Percentiles rank a stretch among this genome's conserved stretches.
These are phyloP conservation scores for Ballota nigra DNA, from an alignment of 257 asterid species.

Conservation along the genomic window DNA sequence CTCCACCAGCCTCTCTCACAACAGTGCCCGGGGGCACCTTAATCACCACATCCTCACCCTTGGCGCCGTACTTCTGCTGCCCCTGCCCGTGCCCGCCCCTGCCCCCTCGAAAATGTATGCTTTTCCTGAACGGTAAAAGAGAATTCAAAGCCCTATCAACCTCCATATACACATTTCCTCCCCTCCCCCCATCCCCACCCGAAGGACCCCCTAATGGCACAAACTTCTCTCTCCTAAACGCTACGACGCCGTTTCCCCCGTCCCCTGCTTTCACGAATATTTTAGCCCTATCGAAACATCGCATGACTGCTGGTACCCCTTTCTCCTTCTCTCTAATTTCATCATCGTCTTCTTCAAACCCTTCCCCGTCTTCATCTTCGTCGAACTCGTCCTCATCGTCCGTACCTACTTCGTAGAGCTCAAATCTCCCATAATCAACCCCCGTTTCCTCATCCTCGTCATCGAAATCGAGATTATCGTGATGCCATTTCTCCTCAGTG, in stretches of 20 bases:
- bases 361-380: constrained; percentile 42
- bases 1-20: constrained; percentile 62
- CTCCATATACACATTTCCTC: constrained; percentile 81
- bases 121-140: constrained; percentile 74
- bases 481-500: constrained; percentile 18
- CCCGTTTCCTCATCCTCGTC: constrained; percentile 20
- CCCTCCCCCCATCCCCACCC: constrained; percentile 98
- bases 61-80: constrained; percentile 68
- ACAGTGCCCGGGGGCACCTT: constrained; percentile 96
- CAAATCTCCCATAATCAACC: constrained; percentile 58
- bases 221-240: constrained; percentile 90
- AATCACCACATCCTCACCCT: constrained; percentile 72
- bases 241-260: constrained; percentile 95
- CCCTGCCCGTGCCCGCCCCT: constrained; percentile 93
- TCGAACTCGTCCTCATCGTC: constrained; percentile 41
- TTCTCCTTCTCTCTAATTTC: constrained; percentile 71
- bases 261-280: constrained; percentile 82
- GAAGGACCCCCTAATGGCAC: constrained; percentile 96
- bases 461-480: constrained; percentile 26
- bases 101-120: constrained; percentile 80
- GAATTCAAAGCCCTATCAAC: constrained; percentile 87
- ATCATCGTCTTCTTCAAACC: constrained; percentile 39
- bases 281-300: constrained; percentile 89
- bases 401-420: constrained; percentile 66
- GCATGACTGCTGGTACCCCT: constrained; percentile 97